Conservation (phyloP, 2,329 filamentous ascomycete genomes). For the Penicillium sp. region DNA sequence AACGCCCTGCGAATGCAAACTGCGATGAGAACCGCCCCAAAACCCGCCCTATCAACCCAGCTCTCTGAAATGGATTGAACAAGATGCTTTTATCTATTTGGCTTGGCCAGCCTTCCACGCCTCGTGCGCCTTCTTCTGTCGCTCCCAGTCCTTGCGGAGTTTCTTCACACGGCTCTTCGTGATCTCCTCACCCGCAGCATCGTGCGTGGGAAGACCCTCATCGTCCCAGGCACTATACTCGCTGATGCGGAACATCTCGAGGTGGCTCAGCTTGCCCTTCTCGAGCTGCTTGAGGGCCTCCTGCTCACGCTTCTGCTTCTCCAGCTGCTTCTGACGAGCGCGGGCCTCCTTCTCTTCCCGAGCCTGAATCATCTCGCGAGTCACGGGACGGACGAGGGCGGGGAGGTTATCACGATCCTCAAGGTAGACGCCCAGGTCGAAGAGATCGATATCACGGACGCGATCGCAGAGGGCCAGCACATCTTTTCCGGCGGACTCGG, state of each 20-base stretch:
- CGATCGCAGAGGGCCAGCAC: conserved; percentile 78
- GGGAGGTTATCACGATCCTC: conserved; percentile 75
- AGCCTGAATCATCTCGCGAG: conserved; percentile 59
- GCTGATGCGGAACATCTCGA: conserved; percentile 61
- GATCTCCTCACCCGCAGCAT: conserved; percentile 77
- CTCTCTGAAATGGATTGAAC: conserved; percentile 1
- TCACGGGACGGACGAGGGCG: conserved; percentile 73
- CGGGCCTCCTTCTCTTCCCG: conserved; percentile 59
- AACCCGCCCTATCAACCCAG: neutral
- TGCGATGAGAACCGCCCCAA: neutral
- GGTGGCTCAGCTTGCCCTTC: conserved; percentile 61
- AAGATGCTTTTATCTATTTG: conserved; percentile 19
- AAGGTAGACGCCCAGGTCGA: conserved; percentile 81
- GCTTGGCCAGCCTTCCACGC: conserved; percentile 29
- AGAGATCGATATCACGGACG: conserved; percentile 79
- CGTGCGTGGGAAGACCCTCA: conserved; percentile 77
- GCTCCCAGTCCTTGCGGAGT: conserved; percentile 86
- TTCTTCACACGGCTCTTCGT: conserved; percentile 81
- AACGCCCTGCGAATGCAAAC: conserved; percentile 25
- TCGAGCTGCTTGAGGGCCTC: conserved; percentile 57
- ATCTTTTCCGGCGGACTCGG: conserved; percentile 67
- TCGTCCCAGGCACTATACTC: conserved; percentile 81
- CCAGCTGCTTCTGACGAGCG: conserved; percentile 54
- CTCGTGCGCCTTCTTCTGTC: conserved; percentile 72
- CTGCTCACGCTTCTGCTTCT: conserved; percentile 63